Evolutionary conservation across 495 filamentous ascomycete genomes (phyloP), one percentile per base, ranked within the genome.

Genomic region (Hyphodiscus hymeniophilus): DNA sequence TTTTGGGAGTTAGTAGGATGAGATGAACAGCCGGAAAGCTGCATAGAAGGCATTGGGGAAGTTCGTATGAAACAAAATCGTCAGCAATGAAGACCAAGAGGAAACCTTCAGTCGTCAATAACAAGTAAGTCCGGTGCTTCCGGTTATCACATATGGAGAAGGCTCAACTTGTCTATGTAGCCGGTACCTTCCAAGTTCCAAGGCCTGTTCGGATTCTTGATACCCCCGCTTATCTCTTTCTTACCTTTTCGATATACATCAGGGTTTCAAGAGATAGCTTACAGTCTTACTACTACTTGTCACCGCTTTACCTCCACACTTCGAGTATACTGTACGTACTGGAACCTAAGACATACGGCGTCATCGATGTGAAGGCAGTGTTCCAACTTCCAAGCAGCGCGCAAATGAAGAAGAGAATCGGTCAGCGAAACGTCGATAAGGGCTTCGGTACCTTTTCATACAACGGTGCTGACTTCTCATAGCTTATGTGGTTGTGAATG

Each of bases 321-420:
- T 10, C 10, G 26, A 10, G n/a, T n/a, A n/a, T 10, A 28, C 26
- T 28, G 26, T 10, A 28, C 5, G 26, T 28, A 28, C 10, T 10
- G 26, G 26, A 28, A 42, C 42, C 38, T 21, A 49, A 49, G 47
- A 49, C 47, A 49, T 34, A 42, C 38, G n/a, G 26, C 47, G 47
- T 49, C 47, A 49, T 49, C 22, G 47, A 38, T 17, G 7, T 20
- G 11, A 12, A 31, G 22, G 21, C 41, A 20, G 41, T 15, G 34
- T 6, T 38, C 10, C 26, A 28, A 10, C 5, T 4, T 28, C 10
- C 26, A 28, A 28, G 26, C 26, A 28, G 26, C 26, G 17, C 4
- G 17, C 34, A 38, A 18, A 38, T 38, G 34, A 18, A 13, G 34
- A 3, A 13, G 6, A 28, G 26, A 28, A 28, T 10, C 5, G 26